A percentile compares a stretch with the other conserved stretches of the same genome.
These are phyloP conservation scores for Jamesozyma hellenica DNA, from an alignment of 805 yeast genomes.

Conservation along the genomic window DNA sequence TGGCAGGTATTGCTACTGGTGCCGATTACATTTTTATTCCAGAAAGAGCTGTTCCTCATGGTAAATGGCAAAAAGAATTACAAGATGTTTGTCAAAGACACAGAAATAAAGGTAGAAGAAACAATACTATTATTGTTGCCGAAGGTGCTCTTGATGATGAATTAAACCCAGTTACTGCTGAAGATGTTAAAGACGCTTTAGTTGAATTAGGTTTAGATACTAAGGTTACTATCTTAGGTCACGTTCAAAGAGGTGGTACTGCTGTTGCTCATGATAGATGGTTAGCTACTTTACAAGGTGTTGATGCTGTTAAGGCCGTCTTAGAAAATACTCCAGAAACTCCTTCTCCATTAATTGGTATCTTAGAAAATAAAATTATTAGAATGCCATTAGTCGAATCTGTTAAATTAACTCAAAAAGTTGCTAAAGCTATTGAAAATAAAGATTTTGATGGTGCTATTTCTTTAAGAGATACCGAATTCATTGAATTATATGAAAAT, in stretches of 20 bases:
- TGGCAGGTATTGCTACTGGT: slow-evolving; percentile 95
- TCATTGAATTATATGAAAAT: slow-evolving; percentile 67
- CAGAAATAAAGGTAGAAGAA: slow-evolving; percentile 80
- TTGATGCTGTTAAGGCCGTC: slow-evolving; percentile 92
- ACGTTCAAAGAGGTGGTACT: slow-evolving; percentile 97
- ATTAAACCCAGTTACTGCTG: slow-evolving; percentile 69
- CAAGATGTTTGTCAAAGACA: slow-evolving; percentile 65
- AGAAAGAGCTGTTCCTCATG: slow-evolving; percentile 74
- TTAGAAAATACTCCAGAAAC: slow-evolving; percentile 78
- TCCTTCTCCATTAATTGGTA: slow-evolving; percentile 91
- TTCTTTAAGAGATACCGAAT: slow-evolving; percentile 76
- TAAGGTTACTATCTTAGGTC: slow-evolving; percentile 90
- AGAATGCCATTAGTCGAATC: slow-evolving; percentile 84
- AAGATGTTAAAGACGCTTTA: slow-evolving; percentile 71
- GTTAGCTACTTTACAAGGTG: slow-evolving; percentile 92
- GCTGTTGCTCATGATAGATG: slow-evolving; percentile 92
- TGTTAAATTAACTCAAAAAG: slow-evolving; percentile 76
- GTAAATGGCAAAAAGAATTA: slow-evolving; percentile 75
- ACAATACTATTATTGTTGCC: slow-evolving; percentile 92
- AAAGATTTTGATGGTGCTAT: slow-evolving; percentile 84
- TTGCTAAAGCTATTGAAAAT: slow-evolving; percentile 73
- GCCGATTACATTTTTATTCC: slow-evolving; percentile 94
- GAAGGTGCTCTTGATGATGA: slow-evolving; percentile 91
- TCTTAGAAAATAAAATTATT: slow-evolving; percentile 76
- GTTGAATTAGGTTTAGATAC: slow-evolving; percentile 86